phyloP scores from a whole-genome alignment of 495 filamentous ascomycete species.

The Penicillium paxilli region DNA sequence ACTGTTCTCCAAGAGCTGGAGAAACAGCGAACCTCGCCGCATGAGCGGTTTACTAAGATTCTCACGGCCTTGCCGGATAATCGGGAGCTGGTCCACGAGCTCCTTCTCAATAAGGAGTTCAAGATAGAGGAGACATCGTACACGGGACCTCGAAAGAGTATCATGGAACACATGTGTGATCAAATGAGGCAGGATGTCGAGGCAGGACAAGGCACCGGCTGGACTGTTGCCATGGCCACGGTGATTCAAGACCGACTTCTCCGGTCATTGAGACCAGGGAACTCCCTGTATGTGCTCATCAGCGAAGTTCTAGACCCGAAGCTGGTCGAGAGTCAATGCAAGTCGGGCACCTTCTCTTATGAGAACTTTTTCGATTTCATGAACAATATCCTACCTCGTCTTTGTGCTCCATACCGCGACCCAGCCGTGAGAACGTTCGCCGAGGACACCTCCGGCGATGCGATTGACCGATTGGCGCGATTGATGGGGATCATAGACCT shows the following conservation, averaged over 20 bases:
- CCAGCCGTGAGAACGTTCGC: constrained; percentile 76
- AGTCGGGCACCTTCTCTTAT: constrained; percentile 85
- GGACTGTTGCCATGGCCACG: constrained; percentile 84
- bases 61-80: constrained; percentile 78
- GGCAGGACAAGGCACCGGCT: constrained; percentile 65
- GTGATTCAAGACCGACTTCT: constrained; percentile 82
- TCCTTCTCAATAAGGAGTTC: constrained; percentile 87
- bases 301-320: constrained; percentile 82
- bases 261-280: constrained; percentile 74
- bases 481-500: constrained; percentile 86
- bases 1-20: constrained; percentile 39
- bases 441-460: constrained; percentile 71
- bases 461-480: constrained; percentile 80
- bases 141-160: constrained; percentile 50
- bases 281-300: constrained; percentile 79
- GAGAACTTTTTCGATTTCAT: constrained; percentile 91
- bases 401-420: constrained; percentile 91
- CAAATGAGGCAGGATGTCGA: constrained; percentile 76
- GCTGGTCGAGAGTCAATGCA: constrained; percentile 72
- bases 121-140: constrained; percentile 55
- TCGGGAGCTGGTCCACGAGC: constrained; percentile 81
- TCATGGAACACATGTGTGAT: constrained; percentile 66
- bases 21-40: constrained; percentile 35
- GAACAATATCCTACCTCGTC: constrained; percentile 81
- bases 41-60: constrained; percentile 50